Evolutionary conservation across 2,329 filamentous ascomycete genomes (phyloP), one percentile per base, ranked within the genome.

Genomic region (Pseudomassariella vexata): DNA sequence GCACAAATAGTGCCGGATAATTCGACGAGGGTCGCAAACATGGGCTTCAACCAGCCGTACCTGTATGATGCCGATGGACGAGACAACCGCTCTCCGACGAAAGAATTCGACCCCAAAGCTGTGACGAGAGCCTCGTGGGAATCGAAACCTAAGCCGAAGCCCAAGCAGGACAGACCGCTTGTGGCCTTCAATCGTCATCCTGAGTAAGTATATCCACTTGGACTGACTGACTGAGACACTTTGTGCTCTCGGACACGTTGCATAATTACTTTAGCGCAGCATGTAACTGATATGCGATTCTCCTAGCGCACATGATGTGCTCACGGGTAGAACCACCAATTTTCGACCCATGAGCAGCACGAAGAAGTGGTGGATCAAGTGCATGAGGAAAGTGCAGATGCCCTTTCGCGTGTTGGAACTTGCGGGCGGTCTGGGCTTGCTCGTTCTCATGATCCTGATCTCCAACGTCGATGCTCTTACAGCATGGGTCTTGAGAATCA

Each of bases 151-250:
- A 66, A 62, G 17, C n/a, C n/a, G n/a, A 79, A 71, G 49, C 69
- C 75, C 24, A 82, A 83, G 67, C 73, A 70, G 26, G 69, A 84
- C 32, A 88, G 87, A 0, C 88, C 87, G 9, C 63, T 94, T 42
- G 63, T 95, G 41, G 74, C 82, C 38, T 83, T 95, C 67, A 92
- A 94, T 57, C 73, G 76, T 36, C 89, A 95, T 57, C 88, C 89
- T 2, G 88, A 95, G 82, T 87, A 70, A 52, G 78, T 63, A 7
- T 11, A 24, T 12, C 9, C 18, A 17, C 15, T 12, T n/a, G n/a
- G n/a, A n/a, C n/a, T n/a, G n/a, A n/a, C n/a, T n/a, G n/a, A n/a
- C n/a, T n/a, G n/a, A n/a, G n/a, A 22, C 12, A 15, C 24, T 10
- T 9, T 10, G n/a, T 24, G 8, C 10, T 19, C 16, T 16, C 16